Percentiles rank a stretch among this genome's conserved stretches.
phyloP scores from a whole-genome alignment of 805 yeast genomes.

The Cyberlindnera saturnus region DNA sequence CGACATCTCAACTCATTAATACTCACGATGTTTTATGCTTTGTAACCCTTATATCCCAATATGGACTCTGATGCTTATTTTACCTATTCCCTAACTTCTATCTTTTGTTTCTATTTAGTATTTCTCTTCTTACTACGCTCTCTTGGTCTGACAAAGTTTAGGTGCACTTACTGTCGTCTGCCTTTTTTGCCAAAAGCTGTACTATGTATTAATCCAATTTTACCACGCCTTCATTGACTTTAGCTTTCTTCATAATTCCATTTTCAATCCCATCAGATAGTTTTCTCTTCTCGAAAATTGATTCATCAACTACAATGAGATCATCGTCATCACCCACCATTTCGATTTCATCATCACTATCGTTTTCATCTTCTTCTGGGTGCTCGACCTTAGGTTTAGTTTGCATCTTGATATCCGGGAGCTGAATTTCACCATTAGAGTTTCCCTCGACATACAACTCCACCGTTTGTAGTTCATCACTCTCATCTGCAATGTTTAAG shows the following conservation, averaged over 20 bases:
- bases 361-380: slow-evolving; percentile 18
- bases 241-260: slow-evolving; percentile 5
- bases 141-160: too few species aligned
- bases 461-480: slow-evolving; percentile 54
- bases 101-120: too few species aligned
- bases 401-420: slow-evolving; percentile 32
- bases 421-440: slow-evolving; percentile 12
- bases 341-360: slow-evolving; percentile 12
- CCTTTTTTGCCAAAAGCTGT: background rate
- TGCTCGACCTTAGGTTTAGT: slow-evolving; percentile 17
- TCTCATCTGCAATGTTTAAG: slow-evolving; percentile 73
- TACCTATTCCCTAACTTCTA: too few species aligned
- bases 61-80: too few species aligned
- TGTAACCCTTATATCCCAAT: too few species aligned
- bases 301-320: slow-evolving; percentile 15
- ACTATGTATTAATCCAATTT: slow-evolving; percentile 1
- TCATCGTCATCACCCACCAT: slow-evolving; percentile 16
- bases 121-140: too few species aligned
- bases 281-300: slow-evolving; percentile 19
- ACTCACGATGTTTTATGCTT: too few species aligned
- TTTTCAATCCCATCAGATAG: slow-evolving; percentile 7
- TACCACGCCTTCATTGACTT: slow-evolving; percentile 6
- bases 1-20: background rate
- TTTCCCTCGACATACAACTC: slow-evolving; percentile 48
- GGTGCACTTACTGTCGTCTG: too few species aligned